A percentile compares a stretch with the other conserved stretches of the same genome.
Evolutionary conservation across 805 yeast species (phyloP).

Genomic region (Metschnikowia corniflorae): DNA sequence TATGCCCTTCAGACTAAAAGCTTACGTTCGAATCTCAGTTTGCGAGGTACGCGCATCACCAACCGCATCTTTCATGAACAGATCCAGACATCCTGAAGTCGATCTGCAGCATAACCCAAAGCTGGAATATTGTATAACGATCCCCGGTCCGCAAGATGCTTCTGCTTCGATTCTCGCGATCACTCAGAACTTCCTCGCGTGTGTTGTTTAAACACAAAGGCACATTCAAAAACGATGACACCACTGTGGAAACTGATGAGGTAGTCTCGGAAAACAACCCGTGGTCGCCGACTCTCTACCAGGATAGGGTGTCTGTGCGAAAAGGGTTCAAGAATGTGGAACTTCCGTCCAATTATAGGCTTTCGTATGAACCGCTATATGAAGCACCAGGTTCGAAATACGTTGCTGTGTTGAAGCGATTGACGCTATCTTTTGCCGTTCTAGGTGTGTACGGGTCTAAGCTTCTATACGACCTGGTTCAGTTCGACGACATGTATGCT

Average conservation of each 20-base stretch:
- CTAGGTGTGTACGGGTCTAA: constrained; percentile 64
- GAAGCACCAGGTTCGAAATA: constrained; percentile 60
- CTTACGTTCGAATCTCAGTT: too few relatives aligned
- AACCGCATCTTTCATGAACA: too few relatives aligned
- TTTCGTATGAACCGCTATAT: constrained; percentile 61
- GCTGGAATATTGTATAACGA: too few relatives aligned
- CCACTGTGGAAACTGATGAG: constrained; percentile 41
- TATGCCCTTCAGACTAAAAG: too few relatives aligned
- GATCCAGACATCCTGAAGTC: too few relatives aligned
- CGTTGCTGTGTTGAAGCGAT: constrained; percentile 58
- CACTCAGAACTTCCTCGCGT: constrained; percentile 9
- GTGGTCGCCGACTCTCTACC: constrained; percentile 43
- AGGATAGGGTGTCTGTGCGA: constrained; percentile 42
- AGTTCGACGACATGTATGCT: constrained; percentile 50
- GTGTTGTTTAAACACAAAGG: constrained; percentile 15
- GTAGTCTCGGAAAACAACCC: constrained; percentile 41
- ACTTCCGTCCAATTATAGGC: constrained; percentile 49
- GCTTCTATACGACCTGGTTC: constrained; percentile 49
- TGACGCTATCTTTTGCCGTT: constrained; percentile 57
- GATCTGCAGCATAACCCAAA: too few relatives aligned
- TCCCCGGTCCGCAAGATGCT: too few relatives aligned
- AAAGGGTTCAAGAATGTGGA: constrained; percentile 37
- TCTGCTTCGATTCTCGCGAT: constrained; percentile 11
- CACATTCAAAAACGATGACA: constrained; percentile 24
- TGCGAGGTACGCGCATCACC: too few relatives aligned